Evolutionary conservation across 257 asterid genomes (phyloP).

Genomic region (Cynanchum wilfordii): DNA sequence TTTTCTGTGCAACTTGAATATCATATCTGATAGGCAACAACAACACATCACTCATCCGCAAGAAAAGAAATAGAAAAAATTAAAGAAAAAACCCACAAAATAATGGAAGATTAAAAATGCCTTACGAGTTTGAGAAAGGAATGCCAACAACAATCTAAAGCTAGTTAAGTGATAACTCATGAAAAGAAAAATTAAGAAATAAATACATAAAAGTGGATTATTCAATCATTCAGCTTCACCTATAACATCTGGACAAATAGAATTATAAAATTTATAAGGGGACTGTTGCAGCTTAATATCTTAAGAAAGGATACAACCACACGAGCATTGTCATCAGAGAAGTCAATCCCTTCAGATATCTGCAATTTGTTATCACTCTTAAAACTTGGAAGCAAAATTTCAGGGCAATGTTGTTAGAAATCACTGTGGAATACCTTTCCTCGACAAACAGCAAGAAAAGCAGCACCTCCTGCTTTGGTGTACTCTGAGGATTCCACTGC

Average conservation of each 20-base stretch:
- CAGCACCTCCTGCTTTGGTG: constrained; percentile 62
- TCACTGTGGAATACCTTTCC: constrained; percentile 64
- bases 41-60: constrained; percentile 18
- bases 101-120: constrained; percentile 15
- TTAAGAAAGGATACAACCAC: constrained; percentile 81
- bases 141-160: constrained; percentile 83
- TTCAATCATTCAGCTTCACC: neutral
- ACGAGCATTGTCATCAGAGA: constrained; percentile 94
- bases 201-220: constrained; percentile 5
- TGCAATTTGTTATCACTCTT: constrained; percentile 20
- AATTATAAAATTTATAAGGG: neutral
- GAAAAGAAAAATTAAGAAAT: neutral
- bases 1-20: constrained; percentile 73
- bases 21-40: constrained; percentile 51
- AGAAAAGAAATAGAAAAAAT: constrained; percentile 14
- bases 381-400: neutral
- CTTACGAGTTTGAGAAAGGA: constrained; percentile 96
- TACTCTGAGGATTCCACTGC: constrained; percentile 28
- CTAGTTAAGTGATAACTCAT: constrained; percentile 48
- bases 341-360: constrained; percentile 99
- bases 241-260: neutral
- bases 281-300: neutral
- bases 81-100: constrained; percentile 9
- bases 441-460: constrained; percentile 96
- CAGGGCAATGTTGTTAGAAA: neutral